Evolutionary conservation across 1,284 basidiomycete genomes (phyloP), one percentile per base, ranked within the genome.

Genomic region (Cryptococcus deneoformans): DNA sequence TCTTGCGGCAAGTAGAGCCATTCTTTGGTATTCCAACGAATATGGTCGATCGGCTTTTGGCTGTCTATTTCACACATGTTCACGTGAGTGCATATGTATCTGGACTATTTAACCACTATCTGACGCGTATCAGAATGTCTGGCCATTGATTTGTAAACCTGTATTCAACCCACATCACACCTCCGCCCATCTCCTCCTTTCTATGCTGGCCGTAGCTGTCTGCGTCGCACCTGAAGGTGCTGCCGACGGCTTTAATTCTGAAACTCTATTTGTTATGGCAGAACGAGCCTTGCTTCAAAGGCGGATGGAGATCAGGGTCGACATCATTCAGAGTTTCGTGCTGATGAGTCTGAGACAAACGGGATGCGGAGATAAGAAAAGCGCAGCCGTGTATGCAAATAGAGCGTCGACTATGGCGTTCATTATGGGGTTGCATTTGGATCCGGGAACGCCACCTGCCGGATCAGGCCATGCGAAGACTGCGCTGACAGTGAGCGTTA

Each of bases 241-340:
- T 11, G 36, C n/a, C 29, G 57, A 62, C 8, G 57, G 50, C 43
- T 29, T 48, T n/a, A 8, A 54, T 34, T 85, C 89, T 69, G 85
- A 88, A 64, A 87, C 86, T 54, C 78, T 91, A 4, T 72, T 70
- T 49, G 50, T 46, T 4, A 68, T 70, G 65, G 73, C 74, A 8
- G 69, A 76, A 49, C 57, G 60, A 12, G 60, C 63, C 6, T 63
- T 75, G 14, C 65, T 65, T 38, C 61, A 65, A 38, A 63, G 60
- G 12, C 62, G 66, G 8, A 62, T 61, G 35, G 68, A 71, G 48
- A 63, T 61, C 6, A 63, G 70, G 7, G 63, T 75, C 29, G 71
- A 75, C 50, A 63, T 71, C 10, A 62, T 76, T 2, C 79, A 80
- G 59, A 66, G 71, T 8, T 68, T 77, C 46, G 70, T 79, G 58